These are phyloP conservation scores for Backusella westeae DNA, from an alignment of 192 early-diverging fungal genomes.

Conservation along the genomic window DNA sequence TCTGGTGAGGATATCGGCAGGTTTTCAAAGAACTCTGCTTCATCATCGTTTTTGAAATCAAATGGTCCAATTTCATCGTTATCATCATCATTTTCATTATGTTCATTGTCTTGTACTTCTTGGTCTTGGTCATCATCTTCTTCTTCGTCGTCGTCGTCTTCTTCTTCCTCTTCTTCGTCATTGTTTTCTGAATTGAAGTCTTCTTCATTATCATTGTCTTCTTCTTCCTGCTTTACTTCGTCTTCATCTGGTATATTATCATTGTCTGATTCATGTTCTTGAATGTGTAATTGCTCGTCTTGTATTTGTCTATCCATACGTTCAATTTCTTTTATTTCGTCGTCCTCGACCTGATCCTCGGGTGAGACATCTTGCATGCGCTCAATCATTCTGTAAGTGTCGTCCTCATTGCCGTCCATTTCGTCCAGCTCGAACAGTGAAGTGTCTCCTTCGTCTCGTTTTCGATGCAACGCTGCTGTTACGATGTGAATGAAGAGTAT, in stretches of 20 bases:
- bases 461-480: neutral
- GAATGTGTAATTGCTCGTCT: slow-evolving; percentile 11
- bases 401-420: neutral
- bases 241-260: slow-evolving; percentile 9
- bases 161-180: neutral
- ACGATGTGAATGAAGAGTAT: neutral
- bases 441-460: slow-evolving; percentile 4
- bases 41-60: slow-evolving; percentile 8
- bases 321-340: slow-evolving; percentile 15
- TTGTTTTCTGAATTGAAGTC: neutral
- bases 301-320: slow-evolving; percentile 7
- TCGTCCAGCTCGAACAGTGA: slow-evolving; percentile 4
- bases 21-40: slow-evolving; percentile 5
- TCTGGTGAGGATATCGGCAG: neutral
- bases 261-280: neutral
- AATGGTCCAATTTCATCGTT: neutral
- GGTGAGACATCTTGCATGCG: neutral
- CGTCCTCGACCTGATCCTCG: neutral
- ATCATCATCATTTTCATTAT: neutral
- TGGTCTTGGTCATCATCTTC: neutral
- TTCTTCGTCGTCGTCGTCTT: neutral
- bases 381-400: slow-evolving; percentile 1
- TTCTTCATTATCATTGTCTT: slow-evolving; percentile 10
- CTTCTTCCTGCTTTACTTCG: neutral
- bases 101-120: neutral